Conservation (phyloP, 2,329 filamentous ascomycete species). For the Scorias spongiosa region DNA sequence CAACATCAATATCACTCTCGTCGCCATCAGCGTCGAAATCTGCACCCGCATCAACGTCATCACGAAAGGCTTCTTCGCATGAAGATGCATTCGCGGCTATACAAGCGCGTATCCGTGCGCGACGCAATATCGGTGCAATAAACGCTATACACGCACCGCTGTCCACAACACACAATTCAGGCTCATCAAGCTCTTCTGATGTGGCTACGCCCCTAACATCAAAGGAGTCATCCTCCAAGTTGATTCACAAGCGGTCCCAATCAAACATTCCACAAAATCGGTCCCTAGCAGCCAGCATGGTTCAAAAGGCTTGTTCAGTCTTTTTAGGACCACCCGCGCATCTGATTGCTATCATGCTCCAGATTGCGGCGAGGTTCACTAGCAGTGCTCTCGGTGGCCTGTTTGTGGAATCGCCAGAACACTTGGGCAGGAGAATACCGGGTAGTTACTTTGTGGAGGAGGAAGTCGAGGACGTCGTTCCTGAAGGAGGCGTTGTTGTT, state of each 20-base stretch:
- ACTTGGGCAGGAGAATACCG: constrained; percentile 41
- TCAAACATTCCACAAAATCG: constrained; percentile 8
- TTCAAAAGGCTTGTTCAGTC: constrained; percentile 63
- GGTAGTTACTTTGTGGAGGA: constrained; percentile 41
- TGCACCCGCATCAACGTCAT: neutral
- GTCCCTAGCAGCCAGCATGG: constrained; percentile 32
- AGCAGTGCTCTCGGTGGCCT: constrained; percentile 23
- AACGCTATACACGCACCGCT: constrained; percentile 17
- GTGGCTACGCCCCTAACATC: constrained; percentile 7
- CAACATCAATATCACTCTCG: neutral
- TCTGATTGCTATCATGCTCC: constrained; percentile 63
- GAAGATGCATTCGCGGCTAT: constrained; percentile 19
- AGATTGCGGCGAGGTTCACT: constrained; percentile 63
- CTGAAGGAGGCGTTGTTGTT: constrained; percentile 6
- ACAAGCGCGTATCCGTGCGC: constrained; percentile 19
- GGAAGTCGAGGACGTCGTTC: constrained; percentile 30
- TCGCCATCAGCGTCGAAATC: neutral
- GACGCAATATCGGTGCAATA: constrained; percentile 17
- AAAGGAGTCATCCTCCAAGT: neutral
- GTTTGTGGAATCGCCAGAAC: constrained; percentile 15
- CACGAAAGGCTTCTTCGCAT: neutral
- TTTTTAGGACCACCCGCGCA: constrained; percentile 68
- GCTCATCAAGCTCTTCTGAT: constrained; percentile 10
- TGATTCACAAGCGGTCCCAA: constrained; percentile 1
- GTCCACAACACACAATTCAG: constrained; percentile 24